phyloP scores from a whole-genome alignment of 2,329 filamentous ascomycete species.

The Diaporthe sp. region DNA sequence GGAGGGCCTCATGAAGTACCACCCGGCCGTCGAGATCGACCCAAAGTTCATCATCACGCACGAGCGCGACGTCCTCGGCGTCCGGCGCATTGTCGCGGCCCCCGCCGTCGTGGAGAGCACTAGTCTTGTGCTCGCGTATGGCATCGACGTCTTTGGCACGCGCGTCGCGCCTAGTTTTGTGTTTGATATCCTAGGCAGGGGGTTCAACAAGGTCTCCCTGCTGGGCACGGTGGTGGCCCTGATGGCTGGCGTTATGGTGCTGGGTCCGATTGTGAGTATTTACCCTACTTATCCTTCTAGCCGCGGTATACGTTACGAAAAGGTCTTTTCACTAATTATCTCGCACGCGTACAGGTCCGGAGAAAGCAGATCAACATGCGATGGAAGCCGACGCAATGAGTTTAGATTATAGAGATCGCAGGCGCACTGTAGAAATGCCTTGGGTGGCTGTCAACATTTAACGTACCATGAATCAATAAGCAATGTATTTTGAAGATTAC shows the following conservation, averaged over 20 bases:
- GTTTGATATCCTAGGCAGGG: slow-evolving; percentile 93
- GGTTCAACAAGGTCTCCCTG: slow-evolving; percentile 91
- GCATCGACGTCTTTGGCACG: slow-evolving; percentile 88
- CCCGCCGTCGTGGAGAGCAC: slow-evolving; percentile 92
- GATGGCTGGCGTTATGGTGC: slow-evolving; percentile 77
- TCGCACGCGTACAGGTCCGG: slow-evolving; percentile 55
- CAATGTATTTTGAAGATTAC: background rate
- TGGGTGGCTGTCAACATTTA: background rate
- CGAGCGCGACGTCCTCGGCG: slow-evolving; percentile 81
- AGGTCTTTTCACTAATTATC: slow-evolving; percentile 44
- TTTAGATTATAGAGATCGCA: slow-evolving; percentile 36
- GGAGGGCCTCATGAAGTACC: slow-evolving; percentile 84
- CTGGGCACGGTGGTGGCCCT: slow-evolving; percentile 86
- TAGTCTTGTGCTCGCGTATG: slow-evolving; percentile 87
- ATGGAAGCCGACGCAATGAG: slow-evolving; percentile 58
- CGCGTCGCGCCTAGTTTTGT: slow-evolving; percentile 86
- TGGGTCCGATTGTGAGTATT: slow-evolving; percentile 85
- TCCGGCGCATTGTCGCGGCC: slow-evolving; percentile 77
- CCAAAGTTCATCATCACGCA: slow-evolving; percentile 85
- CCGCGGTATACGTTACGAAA: background rate
- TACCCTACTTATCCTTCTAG: background rate
- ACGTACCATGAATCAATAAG: background rate
- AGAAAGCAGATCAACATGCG: slow-evolving; percentile 76
- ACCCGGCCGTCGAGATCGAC: slow-evolving; percentile 83
- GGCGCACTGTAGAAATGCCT: background rate